Percentiles rank a stretch among this genome's conserved stretches.
phyloP scores from a whole-genome alignment of 495 filamentous ascomycete genomes.

The Cladorrhinum samala region DNA sequence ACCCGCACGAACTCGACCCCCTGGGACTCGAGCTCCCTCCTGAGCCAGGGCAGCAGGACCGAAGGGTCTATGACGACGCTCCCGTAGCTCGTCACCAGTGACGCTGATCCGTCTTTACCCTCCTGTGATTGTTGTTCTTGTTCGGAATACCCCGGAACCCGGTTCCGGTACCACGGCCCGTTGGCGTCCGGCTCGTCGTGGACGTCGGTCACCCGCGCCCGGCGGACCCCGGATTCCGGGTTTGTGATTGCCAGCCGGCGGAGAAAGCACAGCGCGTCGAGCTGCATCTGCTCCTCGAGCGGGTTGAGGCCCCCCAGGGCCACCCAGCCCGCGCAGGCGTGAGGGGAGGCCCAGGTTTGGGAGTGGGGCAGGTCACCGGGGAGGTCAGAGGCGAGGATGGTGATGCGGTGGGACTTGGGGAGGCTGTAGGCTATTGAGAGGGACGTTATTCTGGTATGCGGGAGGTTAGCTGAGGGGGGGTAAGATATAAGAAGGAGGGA shows the following conservation, averaged over 20 bases:
- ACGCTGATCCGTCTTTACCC: too few species aligned
- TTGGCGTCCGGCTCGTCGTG: neutral
- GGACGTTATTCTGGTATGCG: slow-evolving; percentile 8
- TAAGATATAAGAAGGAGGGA: neutral
- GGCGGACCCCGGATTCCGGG: slow-evolving; percentile 17
- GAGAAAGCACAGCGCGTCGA: slow-evolving; percentile 14
- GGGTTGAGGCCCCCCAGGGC: slow-evolving; percentile 16
- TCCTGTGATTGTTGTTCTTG: neutral
- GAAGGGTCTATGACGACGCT: slow-evolving; percentile 24
- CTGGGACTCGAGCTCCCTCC: slow-evolving; percentile 10
- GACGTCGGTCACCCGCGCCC: slow-evolving; percentile 9
- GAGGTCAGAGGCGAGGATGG: slow-evolving; percentile 17
- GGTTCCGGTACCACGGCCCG: slow-evolving; percentile 2
- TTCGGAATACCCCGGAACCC: slow-evolving; percentile 4
- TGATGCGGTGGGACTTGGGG: slow-evolving; percentile 4
- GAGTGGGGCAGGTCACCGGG: slow-evolving; percentile 8
- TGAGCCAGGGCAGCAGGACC: slow-evolving; percentile 25
- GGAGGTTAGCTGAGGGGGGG: neutral
- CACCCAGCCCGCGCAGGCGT: slow-evolving; percentile 26
- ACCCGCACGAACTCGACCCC: slow-evolving; percentile 24
- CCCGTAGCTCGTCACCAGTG: slow-evolving; percentile 13
- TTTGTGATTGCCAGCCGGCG: slow-evolving; percentile 12
- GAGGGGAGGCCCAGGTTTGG: slow-evolving; percentile 22
- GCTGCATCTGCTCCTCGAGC: slow-evolving; percentile 24
- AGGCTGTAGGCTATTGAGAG: slow-evolving; percentile 9